Evolutionary conservation across 768 basidiomycete genomes (phyloP), one percentile per base, ranked within the genome.

Genomic region (Boletus reticuloceps): DNA sequence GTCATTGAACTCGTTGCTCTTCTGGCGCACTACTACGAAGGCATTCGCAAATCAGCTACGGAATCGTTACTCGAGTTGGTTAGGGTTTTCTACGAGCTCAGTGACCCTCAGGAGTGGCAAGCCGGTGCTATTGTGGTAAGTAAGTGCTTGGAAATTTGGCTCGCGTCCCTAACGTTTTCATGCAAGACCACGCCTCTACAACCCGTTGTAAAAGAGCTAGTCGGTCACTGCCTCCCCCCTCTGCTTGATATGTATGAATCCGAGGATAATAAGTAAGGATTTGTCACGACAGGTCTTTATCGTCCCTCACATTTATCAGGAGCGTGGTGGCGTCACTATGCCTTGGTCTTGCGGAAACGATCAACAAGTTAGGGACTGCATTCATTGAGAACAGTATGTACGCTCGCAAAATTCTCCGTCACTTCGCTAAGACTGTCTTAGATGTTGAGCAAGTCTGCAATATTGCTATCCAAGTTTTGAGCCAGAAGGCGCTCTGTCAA

Each of bases 401-500:
- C 50, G 1, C 17, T 31, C 7, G 17, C 16, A 25, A 51, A 41
- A 29, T 29, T 42, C 19, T 39, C 3, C 25, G 13, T 17, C 37
- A 42, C 27, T 16, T 41, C 17, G 34, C 54, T 58, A 42, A 63
- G 65, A 45, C 29, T 17, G 27, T 34, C 34, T 31, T 51, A 91
- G 89, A 88, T 60, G 76, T 90, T 41, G 88, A 96, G 38, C 73
- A 77, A 34, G 80, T 99, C 64, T 93, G 88, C 69, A 83, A 76
- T 51, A 90, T 94, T 56, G 86, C 92, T 44, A 75, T 86, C 52
- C 85, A 92, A 65, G 85, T 99, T 60, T 79, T 99, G 42, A 91
- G 94, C 69, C 89, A 94, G 72, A 97, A 96, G 75, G 91, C 94
- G 0, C 82, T 93, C 62, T 98, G 96, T 75, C 97, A 99, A 72